These are phyloP conservation scores for Hymenoscyphus fraxineus DNA, from an alignment of 2,329 filamentous ascomycete genomes.

Conservation along the genomic window DNA sequence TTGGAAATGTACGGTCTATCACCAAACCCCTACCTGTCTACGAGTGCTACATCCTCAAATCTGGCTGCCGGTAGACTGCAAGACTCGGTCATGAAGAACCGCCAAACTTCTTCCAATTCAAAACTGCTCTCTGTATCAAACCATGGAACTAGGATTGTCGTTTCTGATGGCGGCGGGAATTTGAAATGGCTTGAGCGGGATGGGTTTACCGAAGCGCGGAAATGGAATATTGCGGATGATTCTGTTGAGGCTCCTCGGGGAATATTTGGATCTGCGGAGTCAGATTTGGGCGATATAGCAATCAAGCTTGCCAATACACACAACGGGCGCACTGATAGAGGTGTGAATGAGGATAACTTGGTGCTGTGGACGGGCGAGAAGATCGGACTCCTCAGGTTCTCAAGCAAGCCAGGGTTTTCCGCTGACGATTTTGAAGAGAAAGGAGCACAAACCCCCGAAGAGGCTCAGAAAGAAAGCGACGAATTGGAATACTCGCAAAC, in stretches of 20 bases:
- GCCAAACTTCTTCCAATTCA: slow-evolving; percentile 75
- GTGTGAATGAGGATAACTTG: slow-evolving; percentile 61
- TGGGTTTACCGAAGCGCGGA: slow-evolving; percentile 59
- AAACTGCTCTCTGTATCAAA: slow-evolving; percentile 77
- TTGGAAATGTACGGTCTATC: slow-evolving; percentile 77
- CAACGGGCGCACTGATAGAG: slow-evolving; percentile 30
- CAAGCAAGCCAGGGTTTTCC: slow-evolving; percentile 46
- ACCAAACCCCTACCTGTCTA: slow-evolving; percentile 29
- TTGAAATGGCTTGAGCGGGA: slow-evolving; percentile 91
- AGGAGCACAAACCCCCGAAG: slow-evolving; percentile 38
- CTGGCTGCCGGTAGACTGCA: slow-evolving; percentile 36
- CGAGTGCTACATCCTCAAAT: slow-evolving; percentile 34
- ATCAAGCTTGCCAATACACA: slow-evolving; percentile 65
- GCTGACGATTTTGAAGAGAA: slow-evolving; percentile 49
- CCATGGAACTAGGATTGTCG: slow-evolving; percentile 78
- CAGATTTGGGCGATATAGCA: slow-evolving; percentile 61
- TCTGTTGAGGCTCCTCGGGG: slow-evolving; percentile 45
- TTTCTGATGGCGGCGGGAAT: slow-evolving; percentile 78
- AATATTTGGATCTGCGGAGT: slow-evolving; percentile 47
- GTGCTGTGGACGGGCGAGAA: slow-evolving; percentile 86
- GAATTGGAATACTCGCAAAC: slow-evolving; percentile 60
- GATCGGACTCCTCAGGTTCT: slow-evolving; percentile 68
- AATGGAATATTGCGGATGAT: slow-evolving; percentile 53
- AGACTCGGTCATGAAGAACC: slow-evolving; percentile 64
- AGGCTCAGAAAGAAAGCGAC: slow-evolving; percentile 49